Evolutionary conservation across 148 eudicot genomes (phyloP).

Genomic region (Rhododendron griersonianum): DNA sequence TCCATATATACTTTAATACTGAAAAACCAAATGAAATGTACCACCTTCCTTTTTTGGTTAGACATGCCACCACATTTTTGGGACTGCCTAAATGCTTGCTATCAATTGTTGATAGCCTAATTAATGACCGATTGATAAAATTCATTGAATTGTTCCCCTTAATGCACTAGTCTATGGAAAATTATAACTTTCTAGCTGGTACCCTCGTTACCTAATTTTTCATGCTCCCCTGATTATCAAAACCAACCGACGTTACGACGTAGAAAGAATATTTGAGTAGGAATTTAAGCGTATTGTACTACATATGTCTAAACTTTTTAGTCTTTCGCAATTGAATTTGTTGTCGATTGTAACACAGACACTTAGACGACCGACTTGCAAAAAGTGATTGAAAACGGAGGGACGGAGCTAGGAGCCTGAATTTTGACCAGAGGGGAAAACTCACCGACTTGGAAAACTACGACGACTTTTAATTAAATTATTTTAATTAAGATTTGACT

Average conservation of each 20-base stretch:
- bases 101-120: background rate
- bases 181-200: background rate
- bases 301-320: no score
- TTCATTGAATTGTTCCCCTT: slow-evolving; percentile 10
- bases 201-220: slow-evolving; percentile 9
- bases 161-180: background rate
- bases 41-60: background rate
- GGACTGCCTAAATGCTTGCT: background rate
- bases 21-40: background rate
- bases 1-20: background rate
- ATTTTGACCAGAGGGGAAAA: no score
- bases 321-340: no score
- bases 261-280: no score
- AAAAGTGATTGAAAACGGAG: no score
- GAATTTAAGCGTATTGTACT: no score
- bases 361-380: no score
- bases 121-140: background rate
- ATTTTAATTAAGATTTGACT: no score
- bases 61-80: background rate
- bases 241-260: background rate
- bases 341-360: no score
- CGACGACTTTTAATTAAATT: no score
- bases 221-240: background rate
- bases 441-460: no score
- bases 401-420: no score